Evolutionary conservation across 2,329 filamentous ascomycete species (phyloP).

Genomic region (Juglanconis oblonga): DNA sequence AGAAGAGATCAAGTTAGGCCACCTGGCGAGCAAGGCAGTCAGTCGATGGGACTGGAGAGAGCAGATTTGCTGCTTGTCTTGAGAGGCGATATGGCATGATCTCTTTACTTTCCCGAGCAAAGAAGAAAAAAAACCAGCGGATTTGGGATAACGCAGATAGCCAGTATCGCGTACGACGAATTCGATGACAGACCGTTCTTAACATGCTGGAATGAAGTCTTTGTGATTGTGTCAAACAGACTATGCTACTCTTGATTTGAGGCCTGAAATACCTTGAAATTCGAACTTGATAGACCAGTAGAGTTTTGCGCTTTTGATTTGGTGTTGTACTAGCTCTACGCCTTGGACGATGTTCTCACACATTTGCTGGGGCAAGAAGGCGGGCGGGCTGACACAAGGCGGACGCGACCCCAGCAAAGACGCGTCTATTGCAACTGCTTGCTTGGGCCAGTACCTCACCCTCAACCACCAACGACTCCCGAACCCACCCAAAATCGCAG

Average conservation of each 20-base stretch:
- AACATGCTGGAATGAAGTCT: not conserved
- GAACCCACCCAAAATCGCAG: not conserved
- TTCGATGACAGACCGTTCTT: conserved; percentile 3
- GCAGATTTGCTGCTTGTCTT: not conserved
- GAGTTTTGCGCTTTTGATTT: not conserved
- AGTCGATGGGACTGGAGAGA: not conserved
- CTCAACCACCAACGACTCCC: not conserved
- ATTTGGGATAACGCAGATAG: conserved; percentile 16
- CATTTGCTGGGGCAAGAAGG: not conserved
- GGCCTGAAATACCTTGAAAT: no score
- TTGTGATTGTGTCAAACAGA: not conserved
- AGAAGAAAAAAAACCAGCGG: not conserved
- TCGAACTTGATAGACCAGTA: no score
- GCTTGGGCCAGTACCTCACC: not conserved
- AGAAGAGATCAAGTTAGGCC: not conserved
- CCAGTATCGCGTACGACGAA: conserved; percentile 20
- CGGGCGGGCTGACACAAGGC: no score
- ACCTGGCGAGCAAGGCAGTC: not conserved
- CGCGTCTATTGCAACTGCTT: not conserved
- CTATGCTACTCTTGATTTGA: no score
- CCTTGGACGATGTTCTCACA: not conserved
- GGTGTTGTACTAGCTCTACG: not conserved
- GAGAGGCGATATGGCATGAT: conserved; percentile 1
- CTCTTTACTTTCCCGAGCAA: not conserved
- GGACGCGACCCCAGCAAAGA: not conserved